phyloP scores from a whole-genome alignment of 495 filamentous ascomycete genomes.

The Paragyromitra xinjiangensis region DNA sequence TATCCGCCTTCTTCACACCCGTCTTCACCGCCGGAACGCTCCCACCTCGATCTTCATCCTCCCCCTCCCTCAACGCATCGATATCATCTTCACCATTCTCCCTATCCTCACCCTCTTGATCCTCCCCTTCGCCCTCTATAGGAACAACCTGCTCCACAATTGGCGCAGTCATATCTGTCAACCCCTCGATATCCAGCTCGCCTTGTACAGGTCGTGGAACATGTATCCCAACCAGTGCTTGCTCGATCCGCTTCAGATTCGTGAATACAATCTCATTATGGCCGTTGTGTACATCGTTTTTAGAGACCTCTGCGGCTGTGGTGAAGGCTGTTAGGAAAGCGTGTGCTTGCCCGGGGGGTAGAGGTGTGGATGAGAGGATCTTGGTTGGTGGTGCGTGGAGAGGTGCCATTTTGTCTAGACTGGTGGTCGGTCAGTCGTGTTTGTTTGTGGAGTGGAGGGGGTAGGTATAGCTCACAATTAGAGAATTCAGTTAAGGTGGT shows the following conservation, averaged over 20 bases:
- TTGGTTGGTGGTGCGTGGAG: slow-evolving; percentile 45
- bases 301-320: slow-evolving; percentile 33
- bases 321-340: slow-evolving; percentile 46
- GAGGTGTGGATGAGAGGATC: slow-evolving; percentile 34
- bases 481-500: not conserved
- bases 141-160: slow-evolving; percentile 26
- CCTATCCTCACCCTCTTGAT: slow-evolving; percentile 12
- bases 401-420: slow-evolving; percentile 29
- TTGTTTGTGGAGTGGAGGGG: too few species aligned
- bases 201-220: slow-evolving; percentile 45
- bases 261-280: slow-evolving; percentile 50
- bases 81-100: slow-evolving; percentile 27
- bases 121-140: slow-evolving; percentile 33
- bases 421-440: slow-evolving; percentile 1
- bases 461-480: not conserved
- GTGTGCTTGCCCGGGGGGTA: slow-evolving; percentile 44
- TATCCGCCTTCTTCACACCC: slow-evolving; percentile 29
- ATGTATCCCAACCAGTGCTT: slow-evolving; percentile 47
- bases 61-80: not conserved
- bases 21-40: slow-evolving; percentile 25
- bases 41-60: not conserved
- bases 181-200: slow-evolving; percentile 36
- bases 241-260: slow-evolving; percentile 52
- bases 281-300: slow-evolving; percentile 27
- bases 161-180: slow-evolving; percentile 42